A percentile compares a stretch with the other conserved stretches of the same genome.
These are phyloP conservation scores for Neocucurbitaria cava DNA, from an alignment of 2,329 filamentous ascomycete genomes.

Conservation along the genomic window DNA sequence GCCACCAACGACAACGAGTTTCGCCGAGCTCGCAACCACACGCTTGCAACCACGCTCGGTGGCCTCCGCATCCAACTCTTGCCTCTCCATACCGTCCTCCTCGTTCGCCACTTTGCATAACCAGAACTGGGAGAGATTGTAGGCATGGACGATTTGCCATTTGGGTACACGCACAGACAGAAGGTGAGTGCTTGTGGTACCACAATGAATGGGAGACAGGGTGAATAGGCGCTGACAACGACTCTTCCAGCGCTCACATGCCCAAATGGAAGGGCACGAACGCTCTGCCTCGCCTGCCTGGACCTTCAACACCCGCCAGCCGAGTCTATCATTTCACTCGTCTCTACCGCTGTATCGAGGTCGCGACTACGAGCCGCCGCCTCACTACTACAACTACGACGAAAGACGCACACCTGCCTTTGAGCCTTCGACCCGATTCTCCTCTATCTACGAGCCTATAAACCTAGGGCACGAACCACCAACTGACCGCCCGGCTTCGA, in stretches of 20 bases:
- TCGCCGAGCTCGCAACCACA: conserved; percentile 17
- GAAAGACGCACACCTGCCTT: conserved; percentile 1
- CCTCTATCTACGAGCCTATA: not conserved
- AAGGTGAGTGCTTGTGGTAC: conserved; percentile 37
- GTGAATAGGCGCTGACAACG: conserved; percentile 17
- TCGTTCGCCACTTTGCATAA: not conserved
- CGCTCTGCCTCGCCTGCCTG: conserved; percentile 37
- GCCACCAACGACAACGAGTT: conserved; percentile 16
- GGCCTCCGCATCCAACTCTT: not conserved
- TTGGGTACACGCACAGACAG: conserved; percentile 42
- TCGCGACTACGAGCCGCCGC: conserved; percentile 1
- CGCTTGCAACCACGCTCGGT: conserved; percentile 1
- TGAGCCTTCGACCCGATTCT: conserved; percentile 6
- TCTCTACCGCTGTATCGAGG: conserved; percentile 3
- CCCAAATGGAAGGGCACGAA: conserved; percentile 40
- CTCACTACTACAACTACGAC: conserved; percentile 3
- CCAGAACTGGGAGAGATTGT: not conserved
- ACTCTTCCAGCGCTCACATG: conserved; percentile 41
- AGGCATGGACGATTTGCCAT: conserved; percentile 41
- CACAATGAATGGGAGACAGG: conserved; percentile 5
- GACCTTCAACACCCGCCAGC: conserved; percentile 13
- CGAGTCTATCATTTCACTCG: conserved; percentile 1
- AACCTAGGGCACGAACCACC: not conserved
- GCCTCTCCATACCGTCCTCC: not conserved
- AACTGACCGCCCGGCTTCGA: not conserved